Percentiles rank a stretch among this genome's conserved stretches.
Conservation (phyloP, 202 grass and related monocot species). For the Cymbopogon flexuosus region DNA sequence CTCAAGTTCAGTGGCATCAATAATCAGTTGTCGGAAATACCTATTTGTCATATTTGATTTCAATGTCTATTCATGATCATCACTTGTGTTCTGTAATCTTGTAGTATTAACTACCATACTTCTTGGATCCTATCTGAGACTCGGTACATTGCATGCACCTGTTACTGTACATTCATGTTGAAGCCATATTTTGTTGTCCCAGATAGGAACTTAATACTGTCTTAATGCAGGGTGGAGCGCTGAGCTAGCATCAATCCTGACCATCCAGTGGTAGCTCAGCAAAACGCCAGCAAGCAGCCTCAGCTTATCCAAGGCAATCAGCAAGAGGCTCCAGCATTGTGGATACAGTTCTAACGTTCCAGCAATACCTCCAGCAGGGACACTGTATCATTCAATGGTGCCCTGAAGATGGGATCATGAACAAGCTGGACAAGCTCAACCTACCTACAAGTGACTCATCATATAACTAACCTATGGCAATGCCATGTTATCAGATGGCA, state of each 20-base stretch:
- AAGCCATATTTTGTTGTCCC: background rate
- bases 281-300: conserved; percentile 26
- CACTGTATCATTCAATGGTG: conserved; percentile 34
- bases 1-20: background rate
- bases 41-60: background rate
- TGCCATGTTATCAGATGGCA: background rate
- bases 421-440: conserved; percentile 8
- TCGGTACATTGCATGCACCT: background rate
- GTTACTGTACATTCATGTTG: background rate
- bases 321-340: background rate
- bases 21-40: conserved; percentile 1
- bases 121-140: background rate
- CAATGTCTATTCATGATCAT: background rate
- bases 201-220: background rate
- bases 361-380: background rate
- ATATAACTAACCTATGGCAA: conserved; percentile 3
- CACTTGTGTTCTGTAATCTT: background rate
- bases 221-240: background rate
- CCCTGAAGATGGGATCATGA: conserved; percentile 36
- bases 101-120: background rate
- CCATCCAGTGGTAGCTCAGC: conserved; percentile 14
- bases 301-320: conserved; percentile 15
- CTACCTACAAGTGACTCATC: conserved; percentile 18
- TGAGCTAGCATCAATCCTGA: background rate
- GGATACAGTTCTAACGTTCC: conserved; percentile 43